Base-by-base conservation (phyloP, 768 basidiomycete genomes). In the Pisolithus sp. region DNA sequence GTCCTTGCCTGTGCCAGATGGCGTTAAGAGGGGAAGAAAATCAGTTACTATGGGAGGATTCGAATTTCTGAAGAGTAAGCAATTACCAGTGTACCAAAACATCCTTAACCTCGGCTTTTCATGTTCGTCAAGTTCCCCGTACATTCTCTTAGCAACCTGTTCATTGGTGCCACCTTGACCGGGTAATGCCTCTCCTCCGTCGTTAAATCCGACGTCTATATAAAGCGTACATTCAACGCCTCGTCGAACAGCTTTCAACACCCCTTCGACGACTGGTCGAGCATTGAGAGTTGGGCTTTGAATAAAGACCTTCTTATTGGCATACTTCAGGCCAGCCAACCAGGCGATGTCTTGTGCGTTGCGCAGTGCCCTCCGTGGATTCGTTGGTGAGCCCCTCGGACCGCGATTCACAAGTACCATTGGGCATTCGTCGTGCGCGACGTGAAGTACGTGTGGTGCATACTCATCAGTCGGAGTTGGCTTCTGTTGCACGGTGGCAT, bases 271-370 rank as follows among this genome's bases (percentile, higher is more conserved):
- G 26, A 83, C 74, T 3, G 84, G 85, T 17, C 65, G 66, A 4
- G 86, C 84, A 53, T 88, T 87, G 53, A 86, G 76, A 7, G 83
- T 85, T 1, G 86, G 86, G 0, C 82, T 80, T 73, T 88, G 86
- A 50, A 87, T 82, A 68, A 87, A 85, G n/a, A 86, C 75, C 46
- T 67, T 77, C 59, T 75, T 75, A 61, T 75, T 67, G 7, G 85
- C 84, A 52, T 80, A 78, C 50, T 76, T 70, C 58, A 86, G 72
- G 2, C 74, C 85, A 20, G 81, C 78, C 38, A 87, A 72, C 83
- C 83, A 86, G 5, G 84, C 83, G 7, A 75, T 75, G 53, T 84
- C 81, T 63, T 87, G 85, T 3, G 84, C 79, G 72, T 75, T 74
- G 34, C 75, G 67, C 49, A 77, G 68, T 48, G 63, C 64, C 18